These are phyloP conservation scores for Gastrolobium villosum DNA, from an alignment of 306 rosid genomes.

Conservation along the genomic window DNA sequence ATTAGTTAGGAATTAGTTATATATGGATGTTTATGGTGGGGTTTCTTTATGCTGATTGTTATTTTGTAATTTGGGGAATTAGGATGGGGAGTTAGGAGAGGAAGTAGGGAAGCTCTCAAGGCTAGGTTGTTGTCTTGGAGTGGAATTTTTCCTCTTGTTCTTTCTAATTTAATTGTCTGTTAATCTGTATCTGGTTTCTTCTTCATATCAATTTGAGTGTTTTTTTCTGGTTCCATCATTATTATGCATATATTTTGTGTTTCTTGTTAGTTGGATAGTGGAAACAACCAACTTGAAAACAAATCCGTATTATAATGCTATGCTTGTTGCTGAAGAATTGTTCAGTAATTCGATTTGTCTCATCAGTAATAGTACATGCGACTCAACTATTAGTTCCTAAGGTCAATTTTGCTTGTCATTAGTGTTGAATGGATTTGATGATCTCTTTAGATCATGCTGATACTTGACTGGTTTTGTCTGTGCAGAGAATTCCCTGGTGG, in stretches of 20 bases:
- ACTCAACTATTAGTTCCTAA: constrained; percentile 4
- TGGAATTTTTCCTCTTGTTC: no score
- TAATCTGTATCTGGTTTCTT: no score
- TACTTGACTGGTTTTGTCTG: constrained; percentile 39
- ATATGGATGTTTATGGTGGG: no score
- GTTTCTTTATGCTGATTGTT: no score
- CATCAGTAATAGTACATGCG: constrained; percentile 5
- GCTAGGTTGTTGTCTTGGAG: no score
- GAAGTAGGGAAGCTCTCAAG: no score
- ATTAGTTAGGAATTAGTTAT: no score
- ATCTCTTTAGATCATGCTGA: constrained; percentile 46
- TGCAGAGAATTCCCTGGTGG: constrained; percentile 84
- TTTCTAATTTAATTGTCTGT: no score
- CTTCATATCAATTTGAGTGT: no score
- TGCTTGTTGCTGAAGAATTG: constrained; percentile 1
- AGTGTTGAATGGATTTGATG: constrained; percentile 1
- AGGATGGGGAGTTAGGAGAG: no score
- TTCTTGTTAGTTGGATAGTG: constrained; percentile 18
- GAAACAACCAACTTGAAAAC: neutral
- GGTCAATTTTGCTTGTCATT: constrained; percentile 10
- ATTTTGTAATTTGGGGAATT: no score
- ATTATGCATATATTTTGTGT: neutral
- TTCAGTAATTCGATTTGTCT: constrained; percentile 12
- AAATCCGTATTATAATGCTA: constrained; percentile 11
- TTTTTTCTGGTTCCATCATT: no score